These are phyloP conservation scores for Tagetes erecta DNA, from an alignment of 129 eudicot species.

Conservation along the genomic window DNA sequence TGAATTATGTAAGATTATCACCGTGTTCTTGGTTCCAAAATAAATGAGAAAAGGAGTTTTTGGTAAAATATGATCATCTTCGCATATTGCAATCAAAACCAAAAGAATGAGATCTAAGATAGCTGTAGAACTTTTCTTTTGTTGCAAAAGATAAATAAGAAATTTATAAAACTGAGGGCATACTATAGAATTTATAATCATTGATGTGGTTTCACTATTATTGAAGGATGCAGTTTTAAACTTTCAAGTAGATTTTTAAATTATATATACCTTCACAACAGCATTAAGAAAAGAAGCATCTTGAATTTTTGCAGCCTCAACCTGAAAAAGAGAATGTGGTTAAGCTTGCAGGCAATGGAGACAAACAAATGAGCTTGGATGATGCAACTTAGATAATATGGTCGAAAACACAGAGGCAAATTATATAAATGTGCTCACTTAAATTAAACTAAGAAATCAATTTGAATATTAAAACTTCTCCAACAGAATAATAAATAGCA, in stretches of 20 bases:
- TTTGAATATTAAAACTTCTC: not conserved
- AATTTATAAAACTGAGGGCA: not conserved
- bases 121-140: not conserved
- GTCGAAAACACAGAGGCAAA: conserved; percentile 10
- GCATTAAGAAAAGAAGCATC: conserved; percentile 84
- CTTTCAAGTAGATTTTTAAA: conserved; percentile 10
- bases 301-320: conserved; percentile 59
- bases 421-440: conserved; percentile 18
- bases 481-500: conserved; percentile 2
- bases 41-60: not conserved
- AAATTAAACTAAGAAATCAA: not conserved
- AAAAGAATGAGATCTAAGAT: conserved; percentile 6
- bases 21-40: not conserved
- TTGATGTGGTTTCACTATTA: conserved; percentile 17
- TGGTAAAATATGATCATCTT: conserved; percentile 11
- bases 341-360: conserved; percentile 16
- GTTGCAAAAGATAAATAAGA: conserved; percentile 7
- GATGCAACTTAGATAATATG: conserved; percentile 14
- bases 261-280: conserved; percentile 76
- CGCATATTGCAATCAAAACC: not conserved
- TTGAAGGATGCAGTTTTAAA: conserved; percentile 17
- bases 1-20: conserved; percentile 6
- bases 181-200: conserved; percentile 3
- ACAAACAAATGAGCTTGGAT: conserved; percentile 15
- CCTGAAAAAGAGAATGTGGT: conserved; percentile 49